These are phyloP conservation scores for Gentiana straminea DNA, from an alignment of 257 asterid species.

Conservation along the genomic window DNA sequence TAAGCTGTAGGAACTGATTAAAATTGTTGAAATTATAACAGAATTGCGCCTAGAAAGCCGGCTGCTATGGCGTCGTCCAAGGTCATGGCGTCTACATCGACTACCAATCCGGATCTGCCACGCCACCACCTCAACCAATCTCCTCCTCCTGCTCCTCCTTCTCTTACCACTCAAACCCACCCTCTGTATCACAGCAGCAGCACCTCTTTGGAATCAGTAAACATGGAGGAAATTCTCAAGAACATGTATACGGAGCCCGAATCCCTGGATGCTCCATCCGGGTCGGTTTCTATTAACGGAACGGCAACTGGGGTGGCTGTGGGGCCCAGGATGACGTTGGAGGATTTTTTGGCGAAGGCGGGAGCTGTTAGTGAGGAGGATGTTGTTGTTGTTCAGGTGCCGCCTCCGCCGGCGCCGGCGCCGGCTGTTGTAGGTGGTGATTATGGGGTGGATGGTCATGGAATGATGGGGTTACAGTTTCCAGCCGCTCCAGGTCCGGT, in stretches of 20 bases:
- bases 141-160: slow-evolving; percentile 1
- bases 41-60: slow-evolving; percentile 23
- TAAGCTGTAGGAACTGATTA: slow-evolving; percentile 1
- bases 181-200: slow-evolving; percentile 6
- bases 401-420: slow-evolving; percentile 11
- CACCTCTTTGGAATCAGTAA: slow-evolving; percentile 50
- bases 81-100: slow-evolving; percentile 89
- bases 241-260: slow-evolving; percentile 58
- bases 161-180: not conserved
- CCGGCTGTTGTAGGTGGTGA: not conserved
- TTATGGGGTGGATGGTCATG: slow-evolving; percentile 21
- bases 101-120: slow-evolving; percentile 93
- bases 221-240: slow-evolving; percentile 72
- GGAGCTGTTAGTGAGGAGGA: slow-evolving; percentile 86
- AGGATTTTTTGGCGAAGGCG: slow-evolving; percentile 75
- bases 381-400: slow-evolving; percentile 33
- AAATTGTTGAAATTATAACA: not conserved
- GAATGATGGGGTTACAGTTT: slow-evolving; percentile 38
- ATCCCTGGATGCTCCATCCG: slow-evolving; percentile 15
- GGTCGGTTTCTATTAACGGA: slow-evolving; percentile 1
- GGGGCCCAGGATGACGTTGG: slow-evolving; percentile 72
- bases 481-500: slow-evolving; percentile 31
- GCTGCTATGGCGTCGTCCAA: slow-evolving; percentile 77
- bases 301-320: slow-evolving; percentile 12
- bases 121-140: slow-evolving; percentile 25